A percentile compares a stretch with the other conserved stretches of the same genome.
Evolutionary conservation across 805 yeast species (phyloP).

Genomic region (Spathaspora sp.): DNA sequence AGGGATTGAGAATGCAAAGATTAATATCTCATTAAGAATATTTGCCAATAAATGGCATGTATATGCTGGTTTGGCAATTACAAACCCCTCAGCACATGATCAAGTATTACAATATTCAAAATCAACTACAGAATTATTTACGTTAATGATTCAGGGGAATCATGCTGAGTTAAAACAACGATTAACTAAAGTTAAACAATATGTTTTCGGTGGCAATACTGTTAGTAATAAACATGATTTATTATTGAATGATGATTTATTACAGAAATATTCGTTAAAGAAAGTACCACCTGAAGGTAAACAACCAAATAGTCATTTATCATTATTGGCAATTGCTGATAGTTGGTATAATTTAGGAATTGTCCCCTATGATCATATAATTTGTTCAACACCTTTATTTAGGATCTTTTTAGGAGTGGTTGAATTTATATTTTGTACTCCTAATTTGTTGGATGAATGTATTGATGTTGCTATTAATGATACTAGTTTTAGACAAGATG

Average conservation of each 20-base stretch:
- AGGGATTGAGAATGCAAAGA: conserved; percentile 93
- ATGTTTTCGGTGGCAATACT: conserved; percentile 61
- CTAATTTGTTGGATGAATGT: conserved; percentile 77
- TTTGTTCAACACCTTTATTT: conserved; percentile 90
- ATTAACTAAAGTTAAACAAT: conserved; percentile 61
- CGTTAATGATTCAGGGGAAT: conserved; percentile 74
- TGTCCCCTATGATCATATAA: conserved; percentile 93
- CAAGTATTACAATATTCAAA: conserved; percentile 88
- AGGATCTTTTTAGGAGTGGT: conserved; percentile 92
- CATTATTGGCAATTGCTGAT: conserved; percentile 87
- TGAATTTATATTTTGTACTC: conserved; percentile 84
- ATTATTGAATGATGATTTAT: conserved; percentile 70
- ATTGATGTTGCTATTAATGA: conserved; percentile 67
- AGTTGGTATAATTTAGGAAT: conserved; percentile 85
- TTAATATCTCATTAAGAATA: conserved; percentile 86
- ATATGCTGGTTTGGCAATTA: conserved; percentile 94
- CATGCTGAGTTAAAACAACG: conserved; percentile 56
- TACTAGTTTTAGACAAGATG: conserved; percentile 77
- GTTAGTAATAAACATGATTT: conserved; percentile 53
- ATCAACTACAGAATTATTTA: conserved; percentile 77
- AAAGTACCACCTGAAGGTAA: conserved; percentile 64
- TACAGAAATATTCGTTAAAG: conserved; percentile 76
- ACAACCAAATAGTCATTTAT: conserved; percentile 84
- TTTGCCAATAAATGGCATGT: conserved; percentile 97
- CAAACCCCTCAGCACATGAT: conserved; percentile 90